phyloP scores from a whole-genome alignment of 106 monocot species.

The Vanilla planifolia region DNA sequence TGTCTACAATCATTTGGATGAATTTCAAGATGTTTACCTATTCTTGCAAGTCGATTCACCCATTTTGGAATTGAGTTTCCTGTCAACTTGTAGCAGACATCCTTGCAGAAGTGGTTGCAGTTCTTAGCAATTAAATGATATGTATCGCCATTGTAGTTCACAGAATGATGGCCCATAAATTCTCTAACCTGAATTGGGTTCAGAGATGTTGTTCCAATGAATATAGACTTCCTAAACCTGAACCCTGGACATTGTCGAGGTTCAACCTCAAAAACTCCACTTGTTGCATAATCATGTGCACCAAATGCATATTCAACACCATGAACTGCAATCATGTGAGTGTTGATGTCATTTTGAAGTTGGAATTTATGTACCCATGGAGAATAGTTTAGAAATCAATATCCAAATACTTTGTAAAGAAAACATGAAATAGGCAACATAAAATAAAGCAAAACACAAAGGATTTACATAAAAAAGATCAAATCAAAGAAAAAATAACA shows the following conservation, averaged over 20 bases:
- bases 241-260: conserved; percentile 87
- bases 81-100: conserved; percentile 77
- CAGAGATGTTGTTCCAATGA: conserved; percentile 74
- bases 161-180: conserved; percentile 80
- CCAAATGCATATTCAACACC: conserved; percentile 96
- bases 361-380: too few relatives aligned
- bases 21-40: conserved; percentile 34
- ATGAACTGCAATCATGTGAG: conserved; percentile 39
- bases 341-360: too few relatives aligned
- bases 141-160: conserved; percentile 66
- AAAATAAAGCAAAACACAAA: too few relatives aligned
- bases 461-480: too few relatives aligned
- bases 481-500: too few relatives aligned
- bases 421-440: too few relatives aligned
- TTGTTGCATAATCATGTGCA: conserved; percentile 83
- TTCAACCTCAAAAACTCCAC: conserved; percentile 88
- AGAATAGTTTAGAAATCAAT: not conserved
- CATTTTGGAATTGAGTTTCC: conserved; percentile 82
- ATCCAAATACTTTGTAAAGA: too few relatives aligned
- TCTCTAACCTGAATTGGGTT: conserved; percentile 77
- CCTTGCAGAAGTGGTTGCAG: conserved; percentile 91
- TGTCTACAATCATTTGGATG: too few relatives aligned
- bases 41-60: conserved; percentile 86
- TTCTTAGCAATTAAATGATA: conserved; percentile 87
- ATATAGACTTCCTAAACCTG: conserved; percentile 78